Evolutionary conservation across 1,139 yeast species (phyloP).

Genomic region (Blastobotrys indianensis): DNA sequence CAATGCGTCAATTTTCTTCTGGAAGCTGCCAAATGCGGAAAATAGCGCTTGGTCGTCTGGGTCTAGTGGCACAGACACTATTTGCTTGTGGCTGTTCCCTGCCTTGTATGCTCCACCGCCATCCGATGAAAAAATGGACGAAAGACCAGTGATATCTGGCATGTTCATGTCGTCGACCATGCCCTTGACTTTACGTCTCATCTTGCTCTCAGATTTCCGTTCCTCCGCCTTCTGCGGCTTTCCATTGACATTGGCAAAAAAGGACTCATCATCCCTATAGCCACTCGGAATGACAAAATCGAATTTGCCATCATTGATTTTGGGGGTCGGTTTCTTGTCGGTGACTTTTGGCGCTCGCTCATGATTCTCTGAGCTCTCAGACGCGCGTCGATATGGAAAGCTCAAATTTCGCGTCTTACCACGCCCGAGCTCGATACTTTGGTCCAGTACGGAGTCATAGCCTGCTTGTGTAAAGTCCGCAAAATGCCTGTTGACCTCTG

Average conservation of each 20-base stretch:
- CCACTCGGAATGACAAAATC: slow-evolving; percentile 24
- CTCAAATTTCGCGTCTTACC: slow-evolving; percentile 12
- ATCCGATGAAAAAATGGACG: slow-evolving; percentile 24
- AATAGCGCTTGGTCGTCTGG: slow-evolving; percentile 27
- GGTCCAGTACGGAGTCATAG: slow-evolving; percentile 11
- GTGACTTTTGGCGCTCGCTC: slow-evolving; percentile 13
- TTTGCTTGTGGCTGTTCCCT: slow-evolving; percentile 20
- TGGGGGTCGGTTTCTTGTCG: slow-evolving; percentile 9
- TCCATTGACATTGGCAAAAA: slow-evolving; percentile 11
- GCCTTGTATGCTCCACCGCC: slow-evolving; percentile 9
- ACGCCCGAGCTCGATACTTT: slow-evolving; percentile 19
- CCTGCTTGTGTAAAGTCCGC: slow-evolving; percentile 17
- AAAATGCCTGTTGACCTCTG: slow-evolving; percentile 23
- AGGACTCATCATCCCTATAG: slow-evolving; percentile 23
- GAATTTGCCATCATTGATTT: slow-evolving; percentile 9
- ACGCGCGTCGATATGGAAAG: slow-evolving; percentile 5
- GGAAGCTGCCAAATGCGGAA: slow-evolving; percentile 25
- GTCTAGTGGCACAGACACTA: slow-evolving; percentile 26
- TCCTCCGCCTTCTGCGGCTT: neutral
- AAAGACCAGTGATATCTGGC: slow-evolving; percentile 26
- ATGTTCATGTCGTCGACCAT: slow-evolving; percentile 9
- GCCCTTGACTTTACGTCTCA: slow-evolving; percentile 4
- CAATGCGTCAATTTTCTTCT: slow-evolving; percentile 22
- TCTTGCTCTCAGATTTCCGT: neutral
- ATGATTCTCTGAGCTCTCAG: slow-evolving; percentile 13